phyloP scores from a whole-genome alignment of 257 asterid species.

The Voacanga thouarsii region DNA sequence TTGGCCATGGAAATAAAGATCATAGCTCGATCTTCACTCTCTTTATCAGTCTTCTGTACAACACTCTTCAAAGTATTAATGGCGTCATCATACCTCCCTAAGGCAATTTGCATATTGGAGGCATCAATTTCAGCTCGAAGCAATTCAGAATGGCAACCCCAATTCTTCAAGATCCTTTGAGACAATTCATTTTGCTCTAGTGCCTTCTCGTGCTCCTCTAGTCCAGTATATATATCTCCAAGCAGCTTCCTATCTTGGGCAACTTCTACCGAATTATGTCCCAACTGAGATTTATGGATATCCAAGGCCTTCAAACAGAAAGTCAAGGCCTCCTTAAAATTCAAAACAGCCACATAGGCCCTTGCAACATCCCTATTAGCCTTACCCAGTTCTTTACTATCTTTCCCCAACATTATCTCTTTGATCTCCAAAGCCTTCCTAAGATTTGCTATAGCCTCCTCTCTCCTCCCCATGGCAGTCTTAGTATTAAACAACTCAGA shows the following conservation, averaged over 20 bases:
- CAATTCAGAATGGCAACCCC: constrained; percentile 78
- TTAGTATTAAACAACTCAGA: constrained; percentile 72
- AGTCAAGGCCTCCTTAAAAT: constrained; percentile 70
- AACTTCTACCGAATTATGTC: constrained; percentile 81
- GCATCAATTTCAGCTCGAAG: constrained; percentile 90
- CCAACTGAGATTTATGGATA: constrained; percentile 58
- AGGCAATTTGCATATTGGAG: constrained; percentile 87
- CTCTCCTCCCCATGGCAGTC: constrained; percentile 89
- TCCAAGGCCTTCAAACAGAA: constrained; percentile 85
- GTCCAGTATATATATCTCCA: constrained; percentile 81
- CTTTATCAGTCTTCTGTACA: constrained; percentile 71
- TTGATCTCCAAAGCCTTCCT: constrained; percentile 74
- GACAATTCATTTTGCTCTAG: constrained; percentile 82
- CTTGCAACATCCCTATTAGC: constrained; percentile 84
- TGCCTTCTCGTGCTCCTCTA: constrained; percentile 78
- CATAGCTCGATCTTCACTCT: constrained; percentile 79
- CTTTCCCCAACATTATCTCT: constrained; percentile 61
- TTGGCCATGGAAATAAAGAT: constrained; percentile 77
- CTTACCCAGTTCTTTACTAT: constrained; percentile 75
- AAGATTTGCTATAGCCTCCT: constrained; percentile 79
- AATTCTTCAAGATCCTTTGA: constrained; percentile 68
- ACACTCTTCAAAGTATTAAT: constrained; percentile 66
- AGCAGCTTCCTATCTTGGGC: constrained; percentile 84
- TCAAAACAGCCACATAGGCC: constrained; percentile 72
- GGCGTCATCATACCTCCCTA: constrained; percentile 77